A percentile compares a stretch with the other conserved stretches of the same genome.
Conservation (phyloP, 2,329 filamentous ascomycete genomes). For the Paraphoma sp. region DNA sequence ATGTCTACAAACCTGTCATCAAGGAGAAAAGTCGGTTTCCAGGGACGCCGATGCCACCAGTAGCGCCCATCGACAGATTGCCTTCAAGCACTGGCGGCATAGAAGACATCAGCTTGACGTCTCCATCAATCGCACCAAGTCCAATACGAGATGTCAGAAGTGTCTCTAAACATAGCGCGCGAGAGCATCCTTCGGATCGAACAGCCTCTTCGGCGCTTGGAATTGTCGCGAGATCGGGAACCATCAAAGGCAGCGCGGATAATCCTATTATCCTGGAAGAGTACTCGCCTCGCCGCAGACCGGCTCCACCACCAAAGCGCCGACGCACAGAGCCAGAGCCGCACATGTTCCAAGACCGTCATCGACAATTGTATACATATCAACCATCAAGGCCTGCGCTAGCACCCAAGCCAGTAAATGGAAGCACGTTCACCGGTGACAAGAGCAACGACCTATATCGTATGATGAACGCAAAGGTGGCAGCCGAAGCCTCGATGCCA, state of each 20-base stretch:
- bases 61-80: neutral
- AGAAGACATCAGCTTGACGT: constrained; percentile 17
- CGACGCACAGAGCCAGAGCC: constrained; percentile 3
- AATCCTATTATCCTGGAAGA: constrained; percentile 35
- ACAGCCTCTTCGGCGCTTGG: neutral
- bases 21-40: neutral
- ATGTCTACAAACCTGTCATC: neutral
- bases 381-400: constrained; percentile 7
- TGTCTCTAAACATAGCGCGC: neutral
- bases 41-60: neutral
- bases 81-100: constrained; percentile 2
- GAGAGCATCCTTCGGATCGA: neutral
- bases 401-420: constrained; percentile 7
- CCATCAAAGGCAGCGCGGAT: constrained; percentile 18
- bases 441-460: constrained; percentile 22
- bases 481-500: neutral
- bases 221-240: constrained; percentile 1
- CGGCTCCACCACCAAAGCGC: neutral
- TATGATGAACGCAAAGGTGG: constrained; percentile 16
- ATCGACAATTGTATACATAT: constrained; percentile 14
- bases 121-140: constrained; percentile 4
- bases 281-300: constrained; percentile 9
- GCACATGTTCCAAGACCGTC: constrained; percentile 18
- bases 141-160: neutral
- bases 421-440: constrained; percentile 19